phyloP scores from a whole-genome alignment of 148 eudicot genomes.

The Dysphania ambrosioides region DNA sequence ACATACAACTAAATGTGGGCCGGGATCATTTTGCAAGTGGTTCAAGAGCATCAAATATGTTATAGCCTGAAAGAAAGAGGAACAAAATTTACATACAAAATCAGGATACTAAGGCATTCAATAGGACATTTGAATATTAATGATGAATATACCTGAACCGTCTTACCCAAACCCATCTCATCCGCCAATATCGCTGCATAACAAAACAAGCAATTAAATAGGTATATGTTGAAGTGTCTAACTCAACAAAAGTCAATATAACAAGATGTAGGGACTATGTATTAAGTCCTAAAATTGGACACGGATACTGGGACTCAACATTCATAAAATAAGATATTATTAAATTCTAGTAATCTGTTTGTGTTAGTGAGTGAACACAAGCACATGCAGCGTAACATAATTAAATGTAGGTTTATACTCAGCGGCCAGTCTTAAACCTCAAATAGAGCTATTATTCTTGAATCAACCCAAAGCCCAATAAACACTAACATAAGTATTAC shows the following conservation, averaged over 20 bases:
- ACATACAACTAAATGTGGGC: constrained; percentile 94
- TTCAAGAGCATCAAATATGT: constrained; percentile 82
- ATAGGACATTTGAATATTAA: background rate
- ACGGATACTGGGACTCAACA: too few relatives aligned
- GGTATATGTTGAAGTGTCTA: background rate
- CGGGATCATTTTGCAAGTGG: constrained; percentile 85
- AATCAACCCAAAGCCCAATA: too few relatives aligned
- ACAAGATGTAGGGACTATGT: too few relatives aligned
- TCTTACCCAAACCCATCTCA: constrained; percentile 99
- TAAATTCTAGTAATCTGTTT: too few relatives aligned
- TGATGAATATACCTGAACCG: constrained; percentile 64
- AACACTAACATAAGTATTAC: too few relatives aligned
- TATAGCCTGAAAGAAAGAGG: constrained; percentile 65
- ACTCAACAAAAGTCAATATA: background rate
- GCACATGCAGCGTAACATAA: too few relatives aligned
- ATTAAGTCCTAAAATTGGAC: too few relatives aligned
- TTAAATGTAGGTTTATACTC: too few relatives aligned
- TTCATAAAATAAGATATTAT: too few relatives aligned
- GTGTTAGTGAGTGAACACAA: too few relatives aligned
- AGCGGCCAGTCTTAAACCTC: too few relatives aligned
- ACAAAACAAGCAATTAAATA: background rate
- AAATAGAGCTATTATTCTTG: too few relatives aligned
- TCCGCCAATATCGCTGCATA: constrained; percentile 94
- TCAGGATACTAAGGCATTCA: constrained; percentile 18
- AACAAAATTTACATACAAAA: constrained; percentile 1